These are phyloP conservation scores for Periglandula ipomoeae DNA, from an alignment of 2,329 filamentous ascomycete species.

Conservation along the genomic window DNA sequence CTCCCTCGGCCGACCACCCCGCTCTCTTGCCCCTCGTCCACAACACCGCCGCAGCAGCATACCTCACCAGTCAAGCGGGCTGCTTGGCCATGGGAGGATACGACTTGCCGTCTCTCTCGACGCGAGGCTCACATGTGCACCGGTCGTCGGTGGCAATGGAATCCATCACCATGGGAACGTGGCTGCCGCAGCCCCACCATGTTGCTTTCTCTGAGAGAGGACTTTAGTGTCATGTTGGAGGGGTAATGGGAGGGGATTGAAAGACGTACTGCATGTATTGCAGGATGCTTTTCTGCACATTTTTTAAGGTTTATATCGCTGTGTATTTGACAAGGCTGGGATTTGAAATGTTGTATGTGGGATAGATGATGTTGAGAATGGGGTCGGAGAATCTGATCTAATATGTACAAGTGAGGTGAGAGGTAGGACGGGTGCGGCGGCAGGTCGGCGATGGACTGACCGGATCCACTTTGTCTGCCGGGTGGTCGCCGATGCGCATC, in stretches of 20 bases:
- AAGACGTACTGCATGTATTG: slow-evolving; percentile 48
- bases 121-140: slow-evolving; percentile 56
- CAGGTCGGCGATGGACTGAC: no score
- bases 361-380: background rate
- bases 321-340: background rate
- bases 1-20: slow-evolving; percentile 20
- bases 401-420: no score
- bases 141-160: slow-evolving; percentile 46
- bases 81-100: slow-evolving; percentile 55
- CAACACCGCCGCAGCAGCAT: slow-evolving; percentile 14
- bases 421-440: no score
- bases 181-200: slow-evolving; percentile 58
- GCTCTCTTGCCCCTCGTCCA: slow-evolving; percentile 20
- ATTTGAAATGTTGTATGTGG: background rate
- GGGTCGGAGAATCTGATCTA: no score
- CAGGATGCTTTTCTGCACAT: slow-evolving; percentile 62
- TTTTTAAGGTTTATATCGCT: slow-evolving; percentile 1
- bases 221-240: background rate
- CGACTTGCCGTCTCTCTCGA: slow-evolving; percentile 49
- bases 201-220: slow-evolving; percentile 44
- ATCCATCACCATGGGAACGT: slow-evolving; percentile 55
- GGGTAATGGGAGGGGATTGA: background rate
- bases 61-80: slow-evolving; percentile 13
- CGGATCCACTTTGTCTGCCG: no score
- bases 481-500: no score